These are phyloP conservation scores for Catenaria anguillulae DNA, from an alignment of 371 early-diverging fungal genomes.

Conservation along the genomic window DNA sequence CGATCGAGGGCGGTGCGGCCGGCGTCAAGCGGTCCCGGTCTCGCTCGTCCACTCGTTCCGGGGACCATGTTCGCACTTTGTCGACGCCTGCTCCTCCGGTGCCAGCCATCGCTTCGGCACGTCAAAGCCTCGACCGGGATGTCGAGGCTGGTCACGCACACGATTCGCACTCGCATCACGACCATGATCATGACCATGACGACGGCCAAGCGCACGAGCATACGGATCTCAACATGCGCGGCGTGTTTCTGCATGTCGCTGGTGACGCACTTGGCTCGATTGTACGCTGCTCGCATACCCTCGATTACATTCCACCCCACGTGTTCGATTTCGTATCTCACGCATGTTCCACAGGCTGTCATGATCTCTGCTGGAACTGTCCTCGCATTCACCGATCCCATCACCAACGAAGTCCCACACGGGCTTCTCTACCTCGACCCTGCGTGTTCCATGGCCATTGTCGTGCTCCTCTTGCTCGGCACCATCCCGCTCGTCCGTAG, in stretches of 20 bases:
- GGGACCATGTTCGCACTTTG: too few species aligned
- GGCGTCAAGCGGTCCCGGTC: too few species aligned
- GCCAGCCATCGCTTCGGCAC: background rate
- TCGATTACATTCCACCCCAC: too few species aligned
- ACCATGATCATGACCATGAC: constrained; percentile 21
- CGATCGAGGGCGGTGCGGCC: too few species aligned
- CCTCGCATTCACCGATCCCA: constrained; percentile 40
- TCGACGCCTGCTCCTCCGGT: too few species aligned
- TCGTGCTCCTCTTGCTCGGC: constrained; percentile 42
- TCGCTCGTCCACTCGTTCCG: too few species aligned
- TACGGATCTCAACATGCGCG: constrained; percentile 59
- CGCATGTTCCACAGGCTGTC: too few species aligned
- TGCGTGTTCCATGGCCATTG: constrained; percentile 44
- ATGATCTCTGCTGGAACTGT: constrained; percentile 69
- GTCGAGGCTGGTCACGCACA: constrained; percentile 12
- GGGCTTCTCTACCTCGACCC: constrained; percentile 75
- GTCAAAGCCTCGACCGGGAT: background rate
- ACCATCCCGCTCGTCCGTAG: constrained; percentile 55
- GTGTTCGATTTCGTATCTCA: too few species aligned
- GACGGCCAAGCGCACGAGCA: constrained; percentile 25
- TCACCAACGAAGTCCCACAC: background rate
- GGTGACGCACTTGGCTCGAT: constrained; percentile 89
- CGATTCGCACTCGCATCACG: too few species aligned
- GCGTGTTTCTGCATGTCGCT: constrained; percentile 84
- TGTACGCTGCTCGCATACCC: too few species aligned